Evolutionary conservation across 2,329 filamentous ascomycete species (phyloP), one percentile per base, ranked within the genome.

Genomic region (Paecilomyces dactylethromorphus): DNA sequence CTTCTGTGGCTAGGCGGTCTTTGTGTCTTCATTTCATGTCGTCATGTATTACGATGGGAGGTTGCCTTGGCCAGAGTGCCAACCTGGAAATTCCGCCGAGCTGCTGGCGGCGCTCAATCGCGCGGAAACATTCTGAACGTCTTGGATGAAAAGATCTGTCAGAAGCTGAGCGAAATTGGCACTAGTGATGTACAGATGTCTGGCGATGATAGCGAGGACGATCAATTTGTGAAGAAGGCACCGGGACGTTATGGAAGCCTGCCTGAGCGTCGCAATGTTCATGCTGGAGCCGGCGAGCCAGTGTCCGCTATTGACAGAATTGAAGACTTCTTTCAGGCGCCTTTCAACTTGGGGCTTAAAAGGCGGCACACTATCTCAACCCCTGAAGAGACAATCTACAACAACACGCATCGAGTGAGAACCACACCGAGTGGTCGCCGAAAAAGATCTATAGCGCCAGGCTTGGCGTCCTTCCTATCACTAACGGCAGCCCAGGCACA

Each of bases 51-150:
- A 35, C 83, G 82, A 66, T 95, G 91, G 89, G 92, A 90, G 53
- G 88, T 97, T 56, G 84, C 88, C 26, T 78, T 99, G 61, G 92
- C 93, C 55, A 84, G 93, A 59, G 90, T 97, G 18, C 94, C 94
- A 2, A 91, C 87, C 66, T 97, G 93, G 91, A 89, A 92, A 51
- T 92, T 97, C 67, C 84, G 86, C 65, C 84, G 87, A 58, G 76
- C 81, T 18, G 71, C 76, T 1, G 70, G 69, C 31, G 66, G 65
- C 4, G 68, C 70, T 58, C 73, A 75, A 64, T 71, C 74, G 58
- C 61, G 69, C 35, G 66, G 72, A 61, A 62, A 71, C 65, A 63
- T 79, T 64, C 68, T 80, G 65, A 73, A 75, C 61, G 56, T 74
- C 65, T 71, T 76, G 58, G 68, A 79, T 64, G 64, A 75, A 62